A percentile compares a stretch with the other conserved stretches of the same genome.
phyloP scores from a whole-genome alignment of 192 early-diverging fungal genomes.

The Podila horticola region DNA sequence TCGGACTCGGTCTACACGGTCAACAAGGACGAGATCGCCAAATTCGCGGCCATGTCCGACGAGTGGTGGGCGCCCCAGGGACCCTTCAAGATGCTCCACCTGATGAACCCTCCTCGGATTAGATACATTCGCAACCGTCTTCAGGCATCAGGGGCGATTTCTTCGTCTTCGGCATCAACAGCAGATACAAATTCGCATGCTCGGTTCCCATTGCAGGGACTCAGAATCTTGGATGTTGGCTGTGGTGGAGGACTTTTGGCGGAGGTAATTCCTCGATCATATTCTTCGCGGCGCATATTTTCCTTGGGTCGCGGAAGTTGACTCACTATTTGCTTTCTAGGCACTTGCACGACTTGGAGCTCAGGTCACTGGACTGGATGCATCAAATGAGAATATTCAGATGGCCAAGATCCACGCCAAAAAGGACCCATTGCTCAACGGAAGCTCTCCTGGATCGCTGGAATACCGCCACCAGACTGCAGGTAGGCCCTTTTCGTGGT shows the following conservation, averaged over 20 bases:
- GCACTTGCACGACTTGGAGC: constrained; percentile 82
- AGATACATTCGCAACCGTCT: constrained; percentile 76
- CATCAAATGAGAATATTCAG: constrained; percentile 82
- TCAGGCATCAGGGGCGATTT: constrained; percentile 8
- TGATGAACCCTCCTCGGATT: constrained; percentile 78
- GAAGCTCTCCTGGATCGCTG: constrained; percentile 56
- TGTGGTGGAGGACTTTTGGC: constrained; percentile 94
- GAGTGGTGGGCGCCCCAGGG: constrained; percentile 95
- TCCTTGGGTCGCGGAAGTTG: neutral
- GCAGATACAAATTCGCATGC: constrained; percentile 18
- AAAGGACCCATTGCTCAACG: constrained; percentile 71
- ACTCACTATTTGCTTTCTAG: constrained; percentile 32
- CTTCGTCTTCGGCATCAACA: neutral
- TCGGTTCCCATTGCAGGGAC: constrained; percentile 60
- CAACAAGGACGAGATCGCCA: constrained; percentile 75
- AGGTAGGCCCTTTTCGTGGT: constrained; percentile 28
- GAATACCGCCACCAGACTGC: constrained; percentile 77
- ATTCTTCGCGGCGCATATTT: neutral
- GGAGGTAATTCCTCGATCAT: constrained; percentile 63
- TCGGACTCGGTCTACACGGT: constrained; percentile 53
- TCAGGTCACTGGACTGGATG: constrained; percentile 83
- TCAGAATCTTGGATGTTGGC: constrained; percentile 87
- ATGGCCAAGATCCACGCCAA: constrained; percentile 80
- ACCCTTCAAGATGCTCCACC: constrained; percentile 85
- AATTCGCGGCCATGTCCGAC: constrained; percentile 75